Evolutionary conservation across 306 rosid species (phyloP), one percentile per base, ranked within the genome.

Genomic region (Cicer pinnatifidum): DNA sequence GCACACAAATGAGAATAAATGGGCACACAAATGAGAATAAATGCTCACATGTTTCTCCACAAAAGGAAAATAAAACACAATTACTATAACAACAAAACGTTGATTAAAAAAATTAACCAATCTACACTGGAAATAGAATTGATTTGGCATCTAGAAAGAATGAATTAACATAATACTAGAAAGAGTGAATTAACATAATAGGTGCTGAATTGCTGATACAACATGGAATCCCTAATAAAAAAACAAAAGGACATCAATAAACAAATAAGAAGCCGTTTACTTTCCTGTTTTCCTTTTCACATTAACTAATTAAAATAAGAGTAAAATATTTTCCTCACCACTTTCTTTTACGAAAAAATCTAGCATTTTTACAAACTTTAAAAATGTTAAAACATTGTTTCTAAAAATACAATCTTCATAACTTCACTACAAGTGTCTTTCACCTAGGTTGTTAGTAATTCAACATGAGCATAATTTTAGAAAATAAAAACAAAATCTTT

Each of bases 1-100:
- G 82, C 79, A 82, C 71, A 89, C 41, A 87, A 80, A 61, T 28
- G 52, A 82, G 41, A 41, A 62, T 52, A 83, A 67, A 59, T 75
- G 41, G 73, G 79, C 79, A 82, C 71, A 89, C 41, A 87, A 80
- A 61, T 28, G 52, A 82, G 41, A 41, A 62, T 52, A 83, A 67
- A 59, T 75, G 41, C n/a, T n/a, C n/a, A 40, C 40, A 15, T 2
- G 11, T n/a, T 78, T 73, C 23, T n/a, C 67, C 50, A 15, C 62
- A 58, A 59, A 67, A 66, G 40, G 9, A 33, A 62, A 38, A 57
- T 35, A 6, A 13, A 71, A 56, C 23, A 46, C 28, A 59, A 47
- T 46, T 51, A 66, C 12, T 0, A 16, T 48, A 50, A 28, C 38
- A 51, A 38, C 43, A 38, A 6, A 41, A 50, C 57, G 13, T 41